These are phyloP conservation scores for Macroventuria anomochaeta DNA, from an alignment of 2,329 filamentous ascomycete species.

Conservation along the genomic window DNA sequence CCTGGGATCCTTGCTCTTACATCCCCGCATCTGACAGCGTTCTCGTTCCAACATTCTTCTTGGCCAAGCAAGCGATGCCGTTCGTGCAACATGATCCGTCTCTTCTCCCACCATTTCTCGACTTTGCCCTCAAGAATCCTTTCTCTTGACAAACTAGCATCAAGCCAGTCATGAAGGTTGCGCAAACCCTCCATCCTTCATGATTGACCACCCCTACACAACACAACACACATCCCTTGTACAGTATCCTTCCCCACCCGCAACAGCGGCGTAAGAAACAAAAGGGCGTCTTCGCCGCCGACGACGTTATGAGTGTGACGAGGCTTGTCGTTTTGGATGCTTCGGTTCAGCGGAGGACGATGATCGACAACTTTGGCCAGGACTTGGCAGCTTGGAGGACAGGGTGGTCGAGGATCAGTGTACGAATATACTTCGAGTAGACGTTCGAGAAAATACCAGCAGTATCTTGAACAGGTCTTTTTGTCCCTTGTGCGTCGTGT, in stretches of 20 bases:
- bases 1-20: neutral
- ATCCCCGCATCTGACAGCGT: constrained; percentile 1
- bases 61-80: neutral
- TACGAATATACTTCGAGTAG: constrained; percentile 6
- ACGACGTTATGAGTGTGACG: constrained; percentile 28
- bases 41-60: neutral
- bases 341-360: constrained; percentile 9
- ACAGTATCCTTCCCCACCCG: constrained; percentile 27
- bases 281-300: constrained; percentile 10
- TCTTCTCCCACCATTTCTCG: neutral
- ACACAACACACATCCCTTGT: constrained; percentile 24
- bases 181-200: neutral
- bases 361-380: neutral
- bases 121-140: neutral
- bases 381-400: constrained; percentile 1
- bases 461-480: neutral
- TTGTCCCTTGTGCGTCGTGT: neutral
- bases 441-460: neutral
- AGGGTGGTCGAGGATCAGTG: neutral
- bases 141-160: too few relatives aligned
- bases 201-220: neutral
- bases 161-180: neutral
- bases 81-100: constrained; percentile 1
- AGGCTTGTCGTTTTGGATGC: constrained; percentile 31
- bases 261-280: neutral